Conservation (phyloP, 352 stramenopile species). For the Globisporangium yorkense region DNA sequence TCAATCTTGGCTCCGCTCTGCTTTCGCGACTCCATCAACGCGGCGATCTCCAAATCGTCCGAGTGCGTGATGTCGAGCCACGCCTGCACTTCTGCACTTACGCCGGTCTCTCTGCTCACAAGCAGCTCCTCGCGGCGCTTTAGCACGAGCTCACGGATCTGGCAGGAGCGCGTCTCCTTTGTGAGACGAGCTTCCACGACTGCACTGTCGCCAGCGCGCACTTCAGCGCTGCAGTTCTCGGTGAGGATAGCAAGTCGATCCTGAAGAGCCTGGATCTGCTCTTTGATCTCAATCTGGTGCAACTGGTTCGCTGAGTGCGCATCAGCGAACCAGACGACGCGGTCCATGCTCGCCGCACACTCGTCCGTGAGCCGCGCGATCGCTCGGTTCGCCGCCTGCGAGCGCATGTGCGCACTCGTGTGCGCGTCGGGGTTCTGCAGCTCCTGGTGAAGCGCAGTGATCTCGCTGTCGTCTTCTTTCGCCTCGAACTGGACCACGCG, state of each 20-base stretch:
- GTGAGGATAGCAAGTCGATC: slow-evolving; percentile 15
- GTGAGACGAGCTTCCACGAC: slow-evolving; percentile 20
- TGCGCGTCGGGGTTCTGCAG: slow-evolving; percentile 6
- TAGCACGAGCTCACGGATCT: slow-evolving; percentile 28
- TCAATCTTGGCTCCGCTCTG: slow-evolving; percentile 22
- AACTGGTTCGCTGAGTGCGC: slow-evolving; percentile 11
- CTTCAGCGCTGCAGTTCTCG: slow-evolving; percentile 15
- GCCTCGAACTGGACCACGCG: neutral
- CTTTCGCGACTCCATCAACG: slow-evolving; percentile 19
- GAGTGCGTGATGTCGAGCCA: slow-evolving; percentile 26
- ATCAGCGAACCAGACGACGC: slow-evolving; percentile 26
- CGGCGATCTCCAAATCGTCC: slow-evolving; percentile 27
- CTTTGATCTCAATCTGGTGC: slow-evolving; percentile 15
- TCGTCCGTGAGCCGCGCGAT: slow-evolving; percentile 38
- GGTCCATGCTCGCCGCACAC: slow-evolving; percentile 32
- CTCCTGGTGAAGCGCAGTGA: slow-evolving; percentile 2
- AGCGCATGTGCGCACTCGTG: slow-evolving; percentile 22
- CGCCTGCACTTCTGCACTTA: slow-evolving; percentile 27
- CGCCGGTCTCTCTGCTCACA: slow-evolving; percentile 19
- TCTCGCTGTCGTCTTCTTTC: neutral
- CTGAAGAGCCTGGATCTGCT: slow-evolving; percentile 20
- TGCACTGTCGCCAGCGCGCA: slow-evolving; percentile 19
- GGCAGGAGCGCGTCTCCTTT: slow-evolving; percentile 21
- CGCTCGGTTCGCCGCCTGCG: slow-evolving; percentile 28
- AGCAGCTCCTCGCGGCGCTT: slow-evolving; percentile 28